Conservation (phyloP, 2,329 filamentous ascomycete genomes). For the Orbilia quercus region DNA sequence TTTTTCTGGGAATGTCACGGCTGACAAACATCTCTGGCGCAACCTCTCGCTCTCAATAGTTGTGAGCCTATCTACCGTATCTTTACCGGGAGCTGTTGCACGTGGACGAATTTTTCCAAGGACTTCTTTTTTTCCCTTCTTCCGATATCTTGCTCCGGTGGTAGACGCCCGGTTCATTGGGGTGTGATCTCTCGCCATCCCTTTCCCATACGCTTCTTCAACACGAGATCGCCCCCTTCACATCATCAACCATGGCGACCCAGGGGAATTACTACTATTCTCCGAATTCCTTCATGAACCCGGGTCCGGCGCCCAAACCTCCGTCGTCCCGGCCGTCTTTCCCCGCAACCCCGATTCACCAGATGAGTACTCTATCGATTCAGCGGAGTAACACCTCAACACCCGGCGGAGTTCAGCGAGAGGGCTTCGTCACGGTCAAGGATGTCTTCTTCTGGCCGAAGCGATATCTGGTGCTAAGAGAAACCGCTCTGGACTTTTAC, state of each 20-base stretch:
- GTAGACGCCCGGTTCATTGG: constrained; percentile 25
- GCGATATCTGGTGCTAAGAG: constrained; percentile 89
- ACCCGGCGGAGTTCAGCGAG: constrained; percentile 35
- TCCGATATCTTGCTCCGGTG: constrained; percentile 24
- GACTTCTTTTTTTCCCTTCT: neutral
- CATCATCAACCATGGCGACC: constrained; percentile 37
- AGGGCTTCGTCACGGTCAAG: constrained; percentile 70
- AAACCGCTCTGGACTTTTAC: constrained; percentile 92
- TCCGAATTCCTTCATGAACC: constrained; percentile 53
- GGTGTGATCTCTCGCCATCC: constrained; percentile 23
- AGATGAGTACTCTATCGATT: constrained; percentile 50
- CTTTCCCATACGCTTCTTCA: constrained; percentile 9
- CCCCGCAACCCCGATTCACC: constrained; percentile 48
- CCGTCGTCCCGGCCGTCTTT: constrained; percentile 39
- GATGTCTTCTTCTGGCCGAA: constrained; percentile 90
- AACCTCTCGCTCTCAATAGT: constrained; percentile 5
- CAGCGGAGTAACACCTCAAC: constrained; percentile 35
- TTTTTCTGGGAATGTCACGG: constrained; percentile 51
- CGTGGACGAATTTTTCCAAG: neutral
- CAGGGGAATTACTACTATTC: constrained; percentile 51
- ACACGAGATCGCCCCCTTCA: constrained; percentile 27
- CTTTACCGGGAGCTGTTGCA: constrained; percentile 12
- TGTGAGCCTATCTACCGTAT: constrained; percentile 29
- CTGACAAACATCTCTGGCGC: constrained; percentile 47
- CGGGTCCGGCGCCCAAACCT: constrained; percentile 53